Evolutionary conservation across 768 basidiomycete species (phyloP), one percentile per base, ranked within the genome.

Genomic region (Lactarius hengduanensis): DNA sequence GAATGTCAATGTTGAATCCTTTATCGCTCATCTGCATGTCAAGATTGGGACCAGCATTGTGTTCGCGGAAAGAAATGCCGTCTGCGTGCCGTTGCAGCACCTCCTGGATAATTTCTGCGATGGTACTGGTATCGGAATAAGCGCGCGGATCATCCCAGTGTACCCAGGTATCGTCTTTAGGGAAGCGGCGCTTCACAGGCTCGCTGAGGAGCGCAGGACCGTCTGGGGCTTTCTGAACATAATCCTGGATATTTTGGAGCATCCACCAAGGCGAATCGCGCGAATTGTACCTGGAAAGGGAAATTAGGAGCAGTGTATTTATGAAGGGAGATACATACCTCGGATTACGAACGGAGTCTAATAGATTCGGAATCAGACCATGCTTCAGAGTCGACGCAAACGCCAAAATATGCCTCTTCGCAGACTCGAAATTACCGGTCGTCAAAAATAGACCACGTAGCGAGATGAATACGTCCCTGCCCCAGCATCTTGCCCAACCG

Each of bases 261-360:
- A 98, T 96, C 94, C 95, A 98, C 96, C 96, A 98, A 4, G 97
- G 96, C 8, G 94, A 94, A 75, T 99, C 97, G 61, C 97, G 89
- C 5, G 94, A 98, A 76, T 98, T 98, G 77, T 94, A 96, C 68
- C 91, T 91, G 66, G 50, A 13, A 20, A 26, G 43, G 20, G 40
- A 22, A 11, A 32, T 59, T 59, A 63, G 22, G 7, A 15, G 53
- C 34, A 38, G 41, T 9, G 30, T 30, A 8, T 18, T 36, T 43
- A 61, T 34, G 20, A 13, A 28, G 28, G 20, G 45, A 47, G 8
- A 30, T 36, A 74, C 81, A 60, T 78, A 93, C 88, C 95, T 82
- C 20, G 96, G 96, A 66, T 79, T 90, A 58, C 88, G 85, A 30
- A 90, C 81, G 15, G 95, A 97, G 77, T 98, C 96, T 64, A 99